These are phyloP conservation scores for Arthrobotrys musiformis DNA, from an alignment of 2,329 filamentous ascomycete species.

Conservation along the genomic window DNA sequence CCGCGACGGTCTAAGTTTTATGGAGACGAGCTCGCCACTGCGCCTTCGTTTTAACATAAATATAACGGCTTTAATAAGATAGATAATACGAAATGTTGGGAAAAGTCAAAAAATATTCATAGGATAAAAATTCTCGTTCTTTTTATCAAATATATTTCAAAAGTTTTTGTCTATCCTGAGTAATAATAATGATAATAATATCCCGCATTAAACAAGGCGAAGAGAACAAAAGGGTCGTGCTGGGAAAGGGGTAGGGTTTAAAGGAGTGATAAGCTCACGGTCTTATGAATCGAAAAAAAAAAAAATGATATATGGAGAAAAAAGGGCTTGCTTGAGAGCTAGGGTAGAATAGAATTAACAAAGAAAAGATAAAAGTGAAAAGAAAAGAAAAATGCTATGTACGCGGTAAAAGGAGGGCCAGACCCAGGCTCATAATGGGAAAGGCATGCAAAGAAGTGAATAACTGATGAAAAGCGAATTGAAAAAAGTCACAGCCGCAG, in stretches of 20 bases:
- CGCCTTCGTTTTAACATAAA: neutral
- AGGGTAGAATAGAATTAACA: conserved; percentile 1
- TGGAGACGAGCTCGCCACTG: conserved; percentile 1
- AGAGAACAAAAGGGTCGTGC: neutral
- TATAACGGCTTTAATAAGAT: neutral
- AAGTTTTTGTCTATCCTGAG: conserved; percentile 25
- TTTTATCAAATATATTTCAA: conserved; percentile 1
- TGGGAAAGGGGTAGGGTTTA: neutral
- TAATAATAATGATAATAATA: conserved; percentile 23
- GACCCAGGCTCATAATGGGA: conserved; percentile 30
- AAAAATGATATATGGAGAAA: neutral
- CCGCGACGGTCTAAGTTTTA: neutral
- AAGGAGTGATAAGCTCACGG: neutral
- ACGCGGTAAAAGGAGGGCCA: neutral
- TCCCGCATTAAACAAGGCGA: conserved; percentile 12
- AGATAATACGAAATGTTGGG: neutral
- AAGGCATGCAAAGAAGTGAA: conserved; percentile 35
- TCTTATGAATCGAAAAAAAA: conserved; percentile 8
- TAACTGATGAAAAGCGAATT: conserved; percentile 30
- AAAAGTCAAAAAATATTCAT: conserved; percentile 6
- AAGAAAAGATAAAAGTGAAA: neutral
- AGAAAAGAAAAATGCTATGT: conserved; percentile 23
- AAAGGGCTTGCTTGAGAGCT: neutral
- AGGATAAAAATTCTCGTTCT: conserved; percentile 18
- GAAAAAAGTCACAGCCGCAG: conserved; percentile 31